Base-by-base conservation (phyloP, 2,329 filamentous ascomycete species). In the Colletotrichum filicis region DNA sequence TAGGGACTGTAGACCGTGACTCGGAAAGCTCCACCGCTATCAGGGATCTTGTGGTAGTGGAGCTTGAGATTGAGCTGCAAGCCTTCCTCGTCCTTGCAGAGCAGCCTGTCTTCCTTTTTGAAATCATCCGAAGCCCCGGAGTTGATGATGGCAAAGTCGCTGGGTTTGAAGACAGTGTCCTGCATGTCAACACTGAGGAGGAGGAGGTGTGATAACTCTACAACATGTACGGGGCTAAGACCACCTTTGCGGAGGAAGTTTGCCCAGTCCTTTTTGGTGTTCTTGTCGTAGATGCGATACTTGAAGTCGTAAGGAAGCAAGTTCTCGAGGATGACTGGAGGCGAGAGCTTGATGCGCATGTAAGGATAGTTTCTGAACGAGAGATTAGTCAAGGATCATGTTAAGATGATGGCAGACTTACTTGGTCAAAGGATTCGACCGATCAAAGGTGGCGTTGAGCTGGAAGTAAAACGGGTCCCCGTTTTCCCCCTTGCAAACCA, bases 261-360 rank as follows among this genome's bases (percentile, higher is more conserved):
- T 5, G 95, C 97, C 97, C 97, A 99, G 81, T 99, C 97, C 81
- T 97, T 98, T 87, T 96, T 97, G 0, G 95, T 98, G 81, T 98
- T 97, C 85, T 97, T 98, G 85, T 99, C 97, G 79, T 98, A 99
- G 68, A 99, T 98, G 68, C 96, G 92, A 82, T 99, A 99, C 83
- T 99, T 98, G 90, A 99, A 99, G 83, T 99, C 97, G 80, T 97
- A 98, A 0, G 97, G 97, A 49, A 99, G 85, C 56, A 99, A 85
- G 76, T 99, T 99, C 82, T 99, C 96, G 5, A 99, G 89, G 62
- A 98, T 96, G 16, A 99, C 91, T 0, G 97, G 97, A 0, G 97
- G 96, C 28, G 95, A 97, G 3, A 99, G 89, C 76, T 95, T 94
- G 76, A 99, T 88, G 72, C 92, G 92, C 97, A 99, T 98, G 81